Conservation (phyloP, 106 monocot species). For the Hemerocallis citrina region DNA sequence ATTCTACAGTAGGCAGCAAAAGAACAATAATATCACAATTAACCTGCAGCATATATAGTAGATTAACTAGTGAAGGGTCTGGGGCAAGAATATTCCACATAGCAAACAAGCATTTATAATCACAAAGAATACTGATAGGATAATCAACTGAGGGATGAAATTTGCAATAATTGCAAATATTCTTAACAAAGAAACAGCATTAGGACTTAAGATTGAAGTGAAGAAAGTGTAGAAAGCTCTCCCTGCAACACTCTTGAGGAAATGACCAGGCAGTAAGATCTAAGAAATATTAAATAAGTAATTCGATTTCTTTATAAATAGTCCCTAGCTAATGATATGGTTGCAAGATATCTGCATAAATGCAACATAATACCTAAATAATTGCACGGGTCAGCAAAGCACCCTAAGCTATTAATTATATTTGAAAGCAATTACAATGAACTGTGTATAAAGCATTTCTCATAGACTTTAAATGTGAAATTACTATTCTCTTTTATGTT, state of each 20-base stretch:
- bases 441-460: no score
- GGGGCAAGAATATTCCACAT: neutral
- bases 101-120: neutral
- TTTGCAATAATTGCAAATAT: no score
- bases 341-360: neutral
- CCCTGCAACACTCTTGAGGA: neutral
- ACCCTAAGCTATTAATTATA: no score
- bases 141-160: neutral
- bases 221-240: no score
- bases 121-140: no score
- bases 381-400: no score
- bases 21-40: neutral
- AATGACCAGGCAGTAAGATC: neutral
- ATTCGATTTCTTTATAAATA: neutral
- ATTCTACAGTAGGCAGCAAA: neutral
- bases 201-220: no score
- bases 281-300: neutral
- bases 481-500: no score
- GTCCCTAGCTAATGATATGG: neutral
- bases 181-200: neutral
- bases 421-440: no score
- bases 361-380: neutral
- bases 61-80: neutral
- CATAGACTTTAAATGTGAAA: no score
- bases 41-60: neutral